These are phyloP conservation scores for Backusella liffmaniae DNA, from an alignment of 192 early-diverging fungal species.

Conservation along the genomic window DNA sequence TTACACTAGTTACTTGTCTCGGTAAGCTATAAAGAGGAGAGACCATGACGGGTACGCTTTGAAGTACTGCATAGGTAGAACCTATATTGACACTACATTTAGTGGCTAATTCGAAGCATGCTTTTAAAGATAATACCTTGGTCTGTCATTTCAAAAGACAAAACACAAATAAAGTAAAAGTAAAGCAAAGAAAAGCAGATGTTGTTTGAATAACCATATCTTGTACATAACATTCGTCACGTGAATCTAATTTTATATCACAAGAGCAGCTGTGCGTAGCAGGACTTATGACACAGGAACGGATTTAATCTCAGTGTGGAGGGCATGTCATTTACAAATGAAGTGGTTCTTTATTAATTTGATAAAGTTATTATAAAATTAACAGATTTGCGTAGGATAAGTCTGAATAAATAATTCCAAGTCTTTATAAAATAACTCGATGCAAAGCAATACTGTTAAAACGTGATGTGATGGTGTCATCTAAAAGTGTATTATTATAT, in stretches of 20 bases:
- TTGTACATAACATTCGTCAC: background rate
- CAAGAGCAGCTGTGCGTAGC: background rate
- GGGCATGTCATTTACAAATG: too few species aligned
- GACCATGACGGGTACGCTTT: conserved; percentile 37
- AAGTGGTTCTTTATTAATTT: too few species aligned
- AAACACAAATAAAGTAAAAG: background rate
- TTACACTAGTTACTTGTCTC: conserved; percentile 21
- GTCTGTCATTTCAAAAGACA: background rate
- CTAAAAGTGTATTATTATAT: too few species aligned
- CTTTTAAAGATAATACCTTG: background rate
- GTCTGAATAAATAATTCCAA: too few species aligned
- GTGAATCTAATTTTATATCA: background rate
- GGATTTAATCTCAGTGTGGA: too few species aligned
- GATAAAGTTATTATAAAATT: too few species aligned
- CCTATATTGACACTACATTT: background rate
- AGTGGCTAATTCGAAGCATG: background rate
- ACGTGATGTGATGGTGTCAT: too few species aligned
- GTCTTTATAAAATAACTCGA: too few species aligned
- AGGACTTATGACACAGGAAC: too few species aligned
- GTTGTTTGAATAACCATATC: background rate
- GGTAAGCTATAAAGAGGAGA: conserved; percentile 38
- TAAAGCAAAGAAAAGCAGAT: background rate
- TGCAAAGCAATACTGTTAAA: too few species aligned
- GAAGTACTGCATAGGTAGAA: conserved; percentile 31
- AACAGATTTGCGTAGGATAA: too few species aligned